Evolutionary conservation across 2,329 filamentous ascomycete species (phyloP).

Genomic region (Laburnicola sp.): DNA sequence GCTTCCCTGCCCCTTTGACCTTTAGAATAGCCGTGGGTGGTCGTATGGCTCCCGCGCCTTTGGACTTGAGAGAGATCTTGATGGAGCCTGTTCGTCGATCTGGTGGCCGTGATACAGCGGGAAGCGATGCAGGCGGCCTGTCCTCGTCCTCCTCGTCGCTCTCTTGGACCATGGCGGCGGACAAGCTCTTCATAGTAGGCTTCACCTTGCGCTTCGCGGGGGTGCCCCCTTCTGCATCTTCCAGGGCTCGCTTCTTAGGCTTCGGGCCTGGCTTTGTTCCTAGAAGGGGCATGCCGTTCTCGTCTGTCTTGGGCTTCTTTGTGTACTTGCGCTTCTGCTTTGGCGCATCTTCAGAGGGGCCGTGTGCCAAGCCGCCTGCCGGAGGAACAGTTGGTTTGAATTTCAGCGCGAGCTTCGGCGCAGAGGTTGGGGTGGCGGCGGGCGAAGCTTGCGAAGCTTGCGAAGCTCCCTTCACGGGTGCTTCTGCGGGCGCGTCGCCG

Average conservation of each 20-base stretch:
- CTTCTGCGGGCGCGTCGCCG: constrained; percentile 23
- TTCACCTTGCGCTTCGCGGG: constrained; percentile 43
- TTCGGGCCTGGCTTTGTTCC: constrained; percentile 32
- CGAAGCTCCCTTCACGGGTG: constrained; percentile 11
- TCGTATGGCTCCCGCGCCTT: constrained; percentile 20
- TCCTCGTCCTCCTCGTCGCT: constrained; percentile 33
- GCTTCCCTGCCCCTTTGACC: constrained; percentile 40
- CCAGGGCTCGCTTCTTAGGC: constrained; percentile 42
- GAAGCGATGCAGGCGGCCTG: constrained; percentile 8
- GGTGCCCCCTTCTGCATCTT: constrained; percentile 38
- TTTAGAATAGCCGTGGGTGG: constrained; percentile 35
- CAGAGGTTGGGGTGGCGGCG: constrained; percentile 14
- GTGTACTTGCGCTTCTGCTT: constrained; percentile 50
- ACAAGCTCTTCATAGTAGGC: constrained; percentile 37
- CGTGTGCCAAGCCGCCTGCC: constrained; percentile 16
- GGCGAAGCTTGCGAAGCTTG: constrained; percentile 12
- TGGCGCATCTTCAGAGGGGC: constrained; percentile 33
- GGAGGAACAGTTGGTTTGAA: constrained; percentile 36
- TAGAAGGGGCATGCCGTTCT: constrained; percentile 29
- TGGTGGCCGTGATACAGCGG: constrained; percentile 11
- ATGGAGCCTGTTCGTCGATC: constrained; percentile 30
- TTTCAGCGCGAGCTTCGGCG: constrained; percentile 25
- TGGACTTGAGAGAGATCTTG: constrained; percentile 41
- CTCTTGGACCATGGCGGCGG: constrained; percentile 22
- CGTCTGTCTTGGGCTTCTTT: constrained; percentile 45